phyloP scores from a whole-genome alignment of 176 grass and related monocot genomes.

The Phragmites australis region DNA sequence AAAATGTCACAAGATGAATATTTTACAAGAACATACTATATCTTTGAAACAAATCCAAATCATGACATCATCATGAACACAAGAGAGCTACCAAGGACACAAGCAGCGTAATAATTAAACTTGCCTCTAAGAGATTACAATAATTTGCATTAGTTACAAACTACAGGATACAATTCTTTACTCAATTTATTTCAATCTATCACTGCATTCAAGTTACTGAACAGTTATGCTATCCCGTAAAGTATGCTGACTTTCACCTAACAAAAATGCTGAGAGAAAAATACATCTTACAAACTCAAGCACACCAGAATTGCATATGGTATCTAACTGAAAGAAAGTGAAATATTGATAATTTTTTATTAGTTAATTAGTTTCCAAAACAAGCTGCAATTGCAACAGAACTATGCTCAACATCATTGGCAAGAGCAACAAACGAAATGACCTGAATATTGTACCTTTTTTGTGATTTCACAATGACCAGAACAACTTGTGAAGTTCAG shows the following conservation, averaged over 20 bases:
- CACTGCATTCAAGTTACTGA: background rate
- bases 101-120: background rate
- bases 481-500: background rate
- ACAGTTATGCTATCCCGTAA: background rate
- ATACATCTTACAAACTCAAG: background rate
- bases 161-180: background rate
- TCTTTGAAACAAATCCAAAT: background rate
- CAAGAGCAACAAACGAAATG: no score
- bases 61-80: background rate
- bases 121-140: background rate
- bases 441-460: no score
- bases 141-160: background rate
- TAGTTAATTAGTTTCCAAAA: background rate
- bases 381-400: background rate
- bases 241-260: background rate
- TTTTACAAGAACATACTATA: background rate
- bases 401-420: no score
- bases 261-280: background rate
- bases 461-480: no score
- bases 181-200: background rate
- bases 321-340: slow-evolving; percentile 3
- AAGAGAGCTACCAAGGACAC: background rate
- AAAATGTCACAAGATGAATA: background rate
- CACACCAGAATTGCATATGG: background rate
- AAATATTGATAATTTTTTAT: background rate